Evolutionary conservation across 768 basidiomycete genomes (phyloP), one percentile per base, ranked within the genome.

Genomic region (Amanita rubescens): DNA sequence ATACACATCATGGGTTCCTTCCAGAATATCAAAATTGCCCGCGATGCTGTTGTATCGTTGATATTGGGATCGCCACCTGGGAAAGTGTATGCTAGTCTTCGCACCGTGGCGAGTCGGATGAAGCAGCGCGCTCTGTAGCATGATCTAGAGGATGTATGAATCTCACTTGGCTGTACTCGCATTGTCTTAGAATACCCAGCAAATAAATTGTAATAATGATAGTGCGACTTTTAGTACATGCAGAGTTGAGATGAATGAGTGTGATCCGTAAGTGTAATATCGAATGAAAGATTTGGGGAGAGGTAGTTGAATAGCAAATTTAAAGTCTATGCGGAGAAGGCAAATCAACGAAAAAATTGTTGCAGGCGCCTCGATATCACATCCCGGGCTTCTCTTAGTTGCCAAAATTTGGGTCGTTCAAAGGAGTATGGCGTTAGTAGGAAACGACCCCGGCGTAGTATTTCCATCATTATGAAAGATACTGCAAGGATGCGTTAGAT

Each of bases 1-100:
- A 96, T 99, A 35, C 94, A 97, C 62, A 97, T 99, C 60, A 85
- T 99, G 69, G 96, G 96, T 20, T 95, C 94, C 14, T 97, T 96
- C 74, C 91, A 94, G 74, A 96, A 96, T 64, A 98, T 99, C 76
- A 96, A 95, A 70, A 81, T 98, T 54, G 96, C 96, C 0, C 80
- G 94, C 53, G 95, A 97, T 68, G 94, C 96, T 5, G 85, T 99
- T 57, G 94, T 96, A 24, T 93, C 91, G 12, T 80, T 96, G 17
- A 97, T 97, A 59, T 77, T 97, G 14, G 94, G 94, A 30, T 94
- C 93, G 12, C 94, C 94, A 0, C 94, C 94, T 47, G 94, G 94
- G 49, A 91, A 93, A 65, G 90, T 93, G 5, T 90, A 97, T 60
- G 90, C 94, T 6, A 87, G 90, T 32, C 70, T 98, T 59, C 78